phyloP scores from a whole-genome alignment of 2,329 filamentous ascomycete species.

The Aspergillus oerlinghausenensis region DNA sequence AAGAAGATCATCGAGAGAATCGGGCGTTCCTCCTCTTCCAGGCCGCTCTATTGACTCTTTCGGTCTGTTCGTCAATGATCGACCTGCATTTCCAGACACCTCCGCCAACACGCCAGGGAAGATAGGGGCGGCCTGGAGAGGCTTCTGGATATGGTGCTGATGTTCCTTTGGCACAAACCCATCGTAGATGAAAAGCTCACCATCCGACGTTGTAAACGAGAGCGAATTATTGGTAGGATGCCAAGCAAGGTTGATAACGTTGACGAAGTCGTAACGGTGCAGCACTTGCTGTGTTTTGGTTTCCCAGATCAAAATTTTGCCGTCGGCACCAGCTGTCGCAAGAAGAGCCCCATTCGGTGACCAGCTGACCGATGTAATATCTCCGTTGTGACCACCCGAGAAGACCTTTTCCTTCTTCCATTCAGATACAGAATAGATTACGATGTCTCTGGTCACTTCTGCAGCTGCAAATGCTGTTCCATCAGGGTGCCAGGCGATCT shows the following conservation, averaged over 20 bases:
- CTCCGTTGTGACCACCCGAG: conserved; percentile 70
- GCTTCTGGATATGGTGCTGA: conserved; percentile 45
- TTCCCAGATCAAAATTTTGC: conserved; percentile 68
- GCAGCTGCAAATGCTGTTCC: conserved; percentile 84
- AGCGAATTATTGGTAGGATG: conserved; percentile 84
- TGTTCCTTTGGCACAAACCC: conserved; percentile 51
- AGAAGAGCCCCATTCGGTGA: conserved; percentile 90
- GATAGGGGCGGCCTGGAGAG: conserved; percentile 73
- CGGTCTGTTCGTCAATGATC: conserved; percentile 52
- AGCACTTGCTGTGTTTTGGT: conserved; percentile 79
- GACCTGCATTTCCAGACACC: conserved; percentile 60
- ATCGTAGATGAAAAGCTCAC: conserved; percentile 84
- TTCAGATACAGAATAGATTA: conserved; percentile 81
- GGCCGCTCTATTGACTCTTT: conserved; percentile 50
- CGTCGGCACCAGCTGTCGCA: conserved; percentile 55
- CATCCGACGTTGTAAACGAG: conserved; percentile 88
- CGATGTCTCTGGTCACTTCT: conserved; percentile 75
- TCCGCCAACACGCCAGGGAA: conserved; percentile 75
- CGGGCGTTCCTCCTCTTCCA: conserved; percentile 60
- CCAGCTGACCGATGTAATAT: conserved; percentile 86
- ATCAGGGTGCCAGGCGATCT: conserved; percentile 87
- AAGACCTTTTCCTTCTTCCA: conserved; percentile 85
- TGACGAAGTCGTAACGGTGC: conserved; percentile 71
- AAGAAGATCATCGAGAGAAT: conserved; percentile 80
- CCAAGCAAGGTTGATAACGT: conserved; percentile 83